A percentile compares a stretch with the other conserved stretches of the same genome.
Evolutionary conservation across 2,329 filamentous ascomycete genomes (phyloP).

Genomic region (Tolypocladium ovalisporum): DNA sequence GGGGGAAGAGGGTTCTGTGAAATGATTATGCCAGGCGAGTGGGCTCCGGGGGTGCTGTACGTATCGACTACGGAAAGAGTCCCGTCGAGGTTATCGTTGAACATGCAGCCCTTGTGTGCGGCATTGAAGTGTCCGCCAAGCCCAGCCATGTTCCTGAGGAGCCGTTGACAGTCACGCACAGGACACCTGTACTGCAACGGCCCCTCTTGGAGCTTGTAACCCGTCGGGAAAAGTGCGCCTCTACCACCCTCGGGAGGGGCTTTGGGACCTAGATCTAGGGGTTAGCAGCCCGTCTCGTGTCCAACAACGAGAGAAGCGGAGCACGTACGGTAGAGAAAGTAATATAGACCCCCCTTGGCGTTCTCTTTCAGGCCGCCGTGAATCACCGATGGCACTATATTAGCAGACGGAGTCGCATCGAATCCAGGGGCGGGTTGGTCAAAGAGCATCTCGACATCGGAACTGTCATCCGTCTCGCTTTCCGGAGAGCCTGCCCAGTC

Average conservation of each 20-base stretch:
- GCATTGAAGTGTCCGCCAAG: conserved; percentile 16
- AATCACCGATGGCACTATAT: background rate
- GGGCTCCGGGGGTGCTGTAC: conserved; percentile 12
- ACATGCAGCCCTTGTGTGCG: conserved; percentile 12
- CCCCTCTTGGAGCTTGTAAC: conserved; percentile 16
- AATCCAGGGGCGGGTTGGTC: background rate
- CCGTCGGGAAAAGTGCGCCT: conserved; percentile 21
- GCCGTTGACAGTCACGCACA: conserved; percentile 22
- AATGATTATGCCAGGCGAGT: conserved; percentile 16
- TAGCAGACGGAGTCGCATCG: background rate
- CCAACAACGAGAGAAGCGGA: no score
- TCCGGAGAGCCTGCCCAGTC: background rate
- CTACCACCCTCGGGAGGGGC: conserved; percentile 4
- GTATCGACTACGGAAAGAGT: conserved; percentile 20
- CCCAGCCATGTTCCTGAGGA: conserved; percentile 12
- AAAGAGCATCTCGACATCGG: background rate
- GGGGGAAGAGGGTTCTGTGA: conserved; percentile 13
- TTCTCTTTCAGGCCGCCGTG: background rate
- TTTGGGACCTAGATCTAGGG: conserved; percentile 1
- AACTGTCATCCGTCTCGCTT: background rate
- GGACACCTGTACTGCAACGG: conserved; percentile 22
- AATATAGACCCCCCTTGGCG: background rate
- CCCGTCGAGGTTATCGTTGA: conserved; percentile 31
- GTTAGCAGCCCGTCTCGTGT: background rate
- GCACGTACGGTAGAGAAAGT: background rate